phyloP scores from a whole-genome alignment of 129 eudicot genomes.

The Sambucus nigra region DNA sequence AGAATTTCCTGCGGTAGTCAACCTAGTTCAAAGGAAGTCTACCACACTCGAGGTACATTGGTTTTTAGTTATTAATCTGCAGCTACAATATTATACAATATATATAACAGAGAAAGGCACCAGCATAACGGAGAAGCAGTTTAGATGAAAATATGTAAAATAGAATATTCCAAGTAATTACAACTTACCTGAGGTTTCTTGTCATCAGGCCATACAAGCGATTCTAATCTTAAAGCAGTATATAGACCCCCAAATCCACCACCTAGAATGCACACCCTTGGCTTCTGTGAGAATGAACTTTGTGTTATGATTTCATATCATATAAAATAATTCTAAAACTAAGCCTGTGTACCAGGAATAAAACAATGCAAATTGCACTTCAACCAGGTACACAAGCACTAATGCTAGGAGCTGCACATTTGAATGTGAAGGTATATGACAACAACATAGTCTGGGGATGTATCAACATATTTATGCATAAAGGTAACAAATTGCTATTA shows the following conservation, averaged over 20 bases:
- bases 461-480: neutral
- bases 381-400: neutral
- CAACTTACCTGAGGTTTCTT: slow-evolving; percentile 82
- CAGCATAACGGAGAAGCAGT: slow-evolving; percentile 5
- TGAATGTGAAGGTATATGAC: neutral
- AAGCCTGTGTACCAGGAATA: neutral
- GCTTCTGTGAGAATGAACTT: slow-evolving; percentile 49
- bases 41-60: neutral
- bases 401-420: neutral
- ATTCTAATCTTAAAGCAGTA: slow-evolving; percentile 90
- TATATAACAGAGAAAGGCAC: slow-evolving; percentile 1
- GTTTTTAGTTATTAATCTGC: neutral
- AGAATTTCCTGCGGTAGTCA: too few relatives aligned
- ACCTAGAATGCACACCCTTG: slow-evolving; percentile 96
- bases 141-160: neutral
- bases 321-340: slow-evolving; percentile 5
- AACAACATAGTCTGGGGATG: neutral
- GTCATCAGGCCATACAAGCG: slow-evolving; percentile 96
- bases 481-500: neutral
- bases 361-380: neutral
- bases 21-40: too few relatives aligned
- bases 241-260: slow-evolving; percentile 99
- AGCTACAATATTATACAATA: neutral
- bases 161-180: slow-evolving; percentile 3
- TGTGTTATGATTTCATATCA: neutral